Percentiles rank a stretch among this genome's conserved stretches.
Evolutionary conservation across 2,329 filamentous ascomycete genomes (phyloP).

Genomic region (Myriosclerotinia scirpicola): DNA sequence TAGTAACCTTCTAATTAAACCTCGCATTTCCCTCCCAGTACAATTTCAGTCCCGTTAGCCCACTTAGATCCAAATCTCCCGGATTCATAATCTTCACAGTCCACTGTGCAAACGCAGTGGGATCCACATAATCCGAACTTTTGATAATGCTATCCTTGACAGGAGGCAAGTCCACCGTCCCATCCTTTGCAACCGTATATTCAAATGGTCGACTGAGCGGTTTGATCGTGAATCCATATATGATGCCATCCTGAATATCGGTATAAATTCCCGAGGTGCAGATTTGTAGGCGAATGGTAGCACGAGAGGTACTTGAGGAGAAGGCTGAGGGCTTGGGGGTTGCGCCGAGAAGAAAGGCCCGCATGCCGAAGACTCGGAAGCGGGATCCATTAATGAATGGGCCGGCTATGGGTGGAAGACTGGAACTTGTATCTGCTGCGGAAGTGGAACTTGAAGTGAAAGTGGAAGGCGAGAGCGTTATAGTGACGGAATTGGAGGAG

Average conservation of each 20-base stretch:
- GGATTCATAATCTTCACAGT: not conserved
- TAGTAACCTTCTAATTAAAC: no score
- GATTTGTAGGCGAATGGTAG: no score
- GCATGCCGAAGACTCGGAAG: slow-evolving; percentile 3
- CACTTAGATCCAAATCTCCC: not conserved
- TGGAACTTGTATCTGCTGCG: no score
- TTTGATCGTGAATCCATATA: slow-evolving; percentile 3
- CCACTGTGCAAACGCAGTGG: slow-evolving; percentile 8
- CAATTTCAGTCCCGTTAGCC: not conserved
- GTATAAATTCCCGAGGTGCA: not conserved
- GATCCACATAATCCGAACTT: slow-evolving; percentile 4
- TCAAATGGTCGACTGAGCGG: not conserved
- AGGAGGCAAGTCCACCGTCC: not conserved
- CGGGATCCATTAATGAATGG: not conserved
- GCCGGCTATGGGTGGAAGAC: not conserved
- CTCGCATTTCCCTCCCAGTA: not conserved
- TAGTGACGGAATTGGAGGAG: not conserved
- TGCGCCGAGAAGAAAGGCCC: not conserved
- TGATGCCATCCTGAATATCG: not conserved
- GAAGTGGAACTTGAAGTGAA: not conserved
- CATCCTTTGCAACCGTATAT: not conserved
- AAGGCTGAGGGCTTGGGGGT: no score
- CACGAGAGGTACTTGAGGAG: no score
- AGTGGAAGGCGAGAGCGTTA: slow-evolving; percentile 6
- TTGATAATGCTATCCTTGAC: not conserved